A percentile compares a stretch with the other conserved stretches of the same genome.
These are phyloP conservation scores for Coemansia sp. DNA, from an alignment of 192 early-diverging fungal species.

Conservation along the genomic window DNA sequence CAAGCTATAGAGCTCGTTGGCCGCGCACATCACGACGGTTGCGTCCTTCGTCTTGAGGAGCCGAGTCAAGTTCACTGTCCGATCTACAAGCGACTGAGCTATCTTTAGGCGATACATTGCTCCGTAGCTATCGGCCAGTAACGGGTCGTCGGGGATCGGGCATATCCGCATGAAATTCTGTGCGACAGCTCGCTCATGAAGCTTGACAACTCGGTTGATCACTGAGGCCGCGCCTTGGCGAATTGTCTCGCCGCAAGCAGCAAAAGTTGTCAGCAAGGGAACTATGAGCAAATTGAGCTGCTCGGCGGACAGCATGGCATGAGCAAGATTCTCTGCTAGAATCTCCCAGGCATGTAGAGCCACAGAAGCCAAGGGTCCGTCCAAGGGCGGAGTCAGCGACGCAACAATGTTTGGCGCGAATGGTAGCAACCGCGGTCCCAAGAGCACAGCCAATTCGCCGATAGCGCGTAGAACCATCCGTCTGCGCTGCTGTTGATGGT, in stretches of 20 bases:
- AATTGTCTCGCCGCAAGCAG: not conserved
- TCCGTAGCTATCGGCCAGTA: constrained; percentile 20
- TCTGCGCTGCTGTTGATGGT: constrained; percentile 7
- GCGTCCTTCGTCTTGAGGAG: constrained; percentile 39
- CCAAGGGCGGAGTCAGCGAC: constrained; percentile 33
- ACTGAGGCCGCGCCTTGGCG: constrained; percentile 16
- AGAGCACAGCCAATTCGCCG: constrained; percentile 28
- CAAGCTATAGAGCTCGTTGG: constrained; percentile 30
- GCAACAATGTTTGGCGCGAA: constrained; percentile 46
- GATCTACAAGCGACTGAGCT: constrained; percentile 8
- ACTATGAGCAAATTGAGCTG: constrained; percentile 48
- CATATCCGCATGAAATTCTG: constrained; percentile 21
- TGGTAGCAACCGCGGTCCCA: constrained; percentile 23
- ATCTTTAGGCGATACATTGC: constrained; percentile 12
- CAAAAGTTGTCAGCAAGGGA: constrained; percentile 36
- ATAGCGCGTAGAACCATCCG: constrained; percentile 39
- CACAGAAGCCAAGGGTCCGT: constrained; percentile 14
- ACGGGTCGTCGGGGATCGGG: constrained; percentile 47
- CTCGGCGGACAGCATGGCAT: constrained; percentile 21
- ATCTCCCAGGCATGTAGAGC: constrained; percentile 36
- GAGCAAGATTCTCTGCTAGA: constrained; percentile 31
- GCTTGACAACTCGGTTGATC: constrained; percentile 22
- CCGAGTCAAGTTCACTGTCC: constrained; percentile 17
- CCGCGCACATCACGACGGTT: constrained; percentile 35
- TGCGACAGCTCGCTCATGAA: constrained; percentile 16